Conservation (phyloP, 331 rosid genomes). For the Pyracantha coccinea region DNA sequence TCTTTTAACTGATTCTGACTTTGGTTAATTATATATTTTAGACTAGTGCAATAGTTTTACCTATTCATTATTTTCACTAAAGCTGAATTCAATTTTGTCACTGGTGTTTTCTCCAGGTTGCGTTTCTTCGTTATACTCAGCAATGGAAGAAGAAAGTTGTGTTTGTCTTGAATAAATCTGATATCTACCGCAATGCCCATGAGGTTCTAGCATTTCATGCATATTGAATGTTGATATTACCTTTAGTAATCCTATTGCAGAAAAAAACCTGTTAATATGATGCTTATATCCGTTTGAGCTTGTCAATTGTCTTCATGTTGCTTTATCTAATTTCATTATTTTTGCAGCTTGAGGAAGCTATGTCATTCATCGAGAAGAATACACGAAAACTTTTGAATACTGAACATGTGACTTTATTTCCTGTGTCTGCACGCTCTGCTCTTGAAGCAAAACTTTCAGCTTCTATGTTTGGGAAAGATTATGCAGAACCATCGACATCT, state of each 20-base stretch:
- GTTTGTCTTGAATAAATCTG: constrained; percentile 87
- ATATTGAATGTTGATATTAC: constrained; percentile 9
- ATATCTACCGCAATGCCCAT: constrained; percentile 57
- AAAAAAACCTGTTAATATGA: not conserved
- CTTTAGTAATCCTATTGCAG: constrained; percentile 12
- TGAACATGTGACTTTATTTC: constrained; percentile 67
- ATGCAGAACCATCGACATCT: constrained; percentile 26
- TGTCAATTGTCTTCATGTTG: not conserved
- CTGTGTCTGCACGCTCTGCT: constrained; percentile 89
- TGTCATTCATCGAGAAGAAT: constrained; percentile 67
- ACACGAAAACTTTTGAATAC: constrained; percentile 59
- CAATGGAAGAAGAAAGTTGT: constrained; percentile 99
- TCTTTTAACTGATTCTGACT: not conserved
- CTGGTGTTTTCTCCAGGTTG: constrained; percentile 47
- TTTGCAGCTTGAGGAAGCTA: constrained; percentile 89
- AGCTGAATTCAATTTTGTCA: constrained; percentile 5
- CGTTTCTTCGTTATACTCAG: constrained; percentile 87
- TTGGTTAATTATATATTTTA: not conserved
- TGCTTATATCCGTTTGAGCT: not conserved
- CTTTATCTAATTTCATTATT: constrained; percentile 17
- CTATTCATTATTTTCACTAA: not conserved
- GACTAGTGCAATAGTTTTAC: not conserved
- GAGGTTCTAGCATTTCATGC: constrained; percentile 44
- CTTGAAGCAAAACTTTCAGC: constrained; percentile 72
- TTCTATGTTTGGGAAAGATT: constrained; percentile 30